Base-by-base conservation (phyloP, 257 asterid genomes). In the Solanum infundibuliforme region DNA sequence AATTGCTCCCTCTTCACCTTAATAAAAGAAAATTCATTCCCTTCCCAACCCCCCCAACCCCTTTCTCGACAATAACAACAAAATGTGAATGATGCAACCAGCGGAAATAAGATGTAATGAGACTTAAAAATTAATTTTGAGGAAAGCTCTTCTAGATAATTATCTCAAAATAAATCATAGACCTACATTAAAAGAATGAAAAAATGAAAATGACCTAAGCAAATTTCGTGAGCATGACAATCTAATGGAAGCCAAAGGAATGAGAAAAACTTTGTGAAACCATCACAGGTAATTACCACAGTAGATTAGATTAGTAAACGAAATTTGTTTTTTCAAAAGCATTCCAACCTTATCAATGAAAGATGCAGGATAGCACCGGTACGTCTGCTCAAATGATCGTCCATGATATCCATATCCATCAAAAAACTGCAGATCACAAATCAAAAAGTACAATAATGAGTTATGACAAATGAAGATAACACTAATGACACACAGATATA, bases 321-420 rank as follows among this genome's bases (percentile, higher is more conserved):
- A 82, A 82, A 39, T 77, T 18, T 31, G 39, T 73, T 10, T 46
- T 29, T 46, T 29, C 38, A 43, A 46, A 88, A 84, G 87, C 81
- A 65, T 31, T 87, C 93, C 69, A 92, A 97, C 99, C 99, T 97
- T 97, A 92, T 97, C 99, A 62, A 97, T 95, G 89, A 97, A 97
- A 20, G 99, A 97, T 27, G 99, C 98, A 7, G 99, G 98, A 83
- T 97, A 97, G 76, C 99, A 96, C 71, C 99, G 93, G 87, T 96
- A 97, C 52, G 98, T 94, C 87, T 97, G 98, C 91, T 97, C 99
- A 83, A 97, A 97, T 68, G 99, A 95, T 87, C 95, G 93, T 88
- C 99, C 99, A 87, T 94, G 99, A 89, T 96, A 97, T 86, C 98
- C 98, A 92, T 94, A 97, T 34, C 99, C 98, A 12, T 96, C 97